These are phyloP conservation scores for Chlorella sp. DNA, from an alignment of 139 green algal genomes.

Conservation along the genomic window DNA sequence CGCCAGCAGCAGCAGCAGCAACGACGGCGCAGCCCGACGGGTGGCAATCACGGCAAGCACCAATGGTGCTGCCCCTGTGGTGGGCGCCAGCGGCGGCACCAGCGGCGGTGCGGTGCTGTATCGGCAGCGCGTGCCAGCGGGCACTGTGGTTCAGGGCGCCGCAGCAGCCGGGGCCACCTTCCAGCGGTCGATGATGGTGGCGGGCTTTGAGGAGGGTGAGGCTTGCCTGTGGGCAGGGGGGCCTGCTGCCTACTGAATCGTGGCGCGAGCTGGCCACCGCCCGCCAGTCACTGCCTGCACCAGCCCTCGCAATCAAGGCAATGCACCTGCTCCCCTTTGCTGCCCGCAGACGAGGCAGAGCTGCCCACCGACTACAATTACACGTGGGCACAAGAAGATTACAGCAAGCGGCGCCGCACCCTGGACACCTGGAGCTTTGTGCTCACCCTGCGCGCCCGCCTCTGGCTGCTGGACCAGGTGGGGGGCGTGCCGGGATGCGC, in stretches of 20 bases:
- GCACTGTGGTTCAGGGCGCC: neutral
- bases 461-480: constrained; percentile 86
- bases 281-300: no score
- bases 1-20: neutral
- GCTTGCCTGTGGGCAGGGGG: neutral
- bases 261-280: neutral
- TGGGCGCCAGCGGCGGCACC: neutral
- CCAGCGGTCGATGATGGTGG: constrained; percentile 45
- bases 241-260: neutral
- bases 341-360: neutral
- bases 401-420: constrained; percentile 67
- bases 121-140: neutral
- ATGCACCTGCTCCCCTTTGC: neutral
- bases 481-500: no score
- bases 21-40: neutral
- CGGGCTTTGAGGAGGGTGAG: constrained; percentile 45
- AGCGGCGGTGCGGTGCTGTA: constrained; percentile 24
- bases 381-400: constrained; percentile 83
- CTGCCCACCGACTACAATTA: constrained; percentile 60
- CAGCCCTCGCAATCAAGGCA: neutral
- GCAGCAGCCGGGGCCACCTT: constrained; percentile 17
- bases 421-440: constrained; percentile 91
- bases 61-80: neutral
- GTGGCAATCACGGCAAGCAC: neutral
- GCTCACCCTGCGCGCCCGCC: constrained; percentile 63